Conservation (phyloP, 129 eudicot genomes). For the Arctium minus region DNA sequence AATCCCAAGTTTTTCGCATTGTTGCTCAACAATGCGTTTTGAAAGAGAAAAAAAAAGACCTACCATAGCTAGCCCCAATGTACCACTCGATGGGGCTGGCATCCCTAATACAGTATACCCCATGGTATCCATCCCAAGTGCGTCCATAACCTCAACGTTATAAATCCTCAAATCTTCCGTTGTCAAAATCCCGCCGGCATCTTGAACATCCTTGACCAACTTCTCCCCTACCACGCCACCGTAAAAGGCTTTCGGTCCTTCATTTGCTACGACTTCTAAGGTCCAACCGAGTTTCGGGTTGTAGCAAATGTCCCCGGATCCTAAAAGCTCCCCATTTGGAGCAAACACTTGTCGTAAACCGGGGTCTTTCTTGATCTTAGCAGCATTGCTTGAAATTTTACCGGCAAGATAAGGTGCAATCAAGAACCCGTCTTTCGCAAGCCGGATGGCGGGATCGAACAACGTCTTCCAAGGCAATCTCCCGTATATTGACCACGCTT, state of each 20-base stretch:
- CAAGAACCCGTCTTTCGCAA: conserved; percentile 66
- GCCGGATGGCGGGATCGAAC: conserved; percentile 68
- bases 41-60: not conserved
- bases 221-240: conserved; percentile 71
- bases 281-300: conserved; percentile 68
- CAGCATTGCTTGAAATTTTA: conserved; percentile 29
- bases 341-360: conserved; percentile 79
- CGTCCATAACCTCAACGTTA: conserved; percentile 54
- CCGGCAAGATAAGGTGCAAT: conserved; percentile 60
- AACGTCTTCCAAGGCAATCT: conserved; percentile 69
- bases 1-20: not conserved
- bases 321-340: conserved; percentile 58
- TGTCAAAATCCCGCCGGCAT: conserved; percentile 81
- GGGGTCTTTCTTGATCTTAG: conserved; percentile 45
- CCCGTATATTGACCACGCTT: conserved; percentile 77
- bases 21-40: not conserved
- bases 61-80: conserved; percentile 84
- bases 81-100: conserved; percentile 99
- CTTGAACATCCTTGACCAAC: conserved; percentile 62
- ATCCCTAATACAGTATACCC: conserved; percentile 75
- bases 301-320: conserved; percentile 76
- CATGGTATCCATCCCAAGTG: conserved; percentile 63
- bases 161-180: conserved; percentile 83
- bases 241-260: conserved; percentile 80
- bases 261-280: conserved; percentile 74